phyloP scores from a whole-genome alignment of 257 asterid species.

The Nemophila menziesii region DNA sequence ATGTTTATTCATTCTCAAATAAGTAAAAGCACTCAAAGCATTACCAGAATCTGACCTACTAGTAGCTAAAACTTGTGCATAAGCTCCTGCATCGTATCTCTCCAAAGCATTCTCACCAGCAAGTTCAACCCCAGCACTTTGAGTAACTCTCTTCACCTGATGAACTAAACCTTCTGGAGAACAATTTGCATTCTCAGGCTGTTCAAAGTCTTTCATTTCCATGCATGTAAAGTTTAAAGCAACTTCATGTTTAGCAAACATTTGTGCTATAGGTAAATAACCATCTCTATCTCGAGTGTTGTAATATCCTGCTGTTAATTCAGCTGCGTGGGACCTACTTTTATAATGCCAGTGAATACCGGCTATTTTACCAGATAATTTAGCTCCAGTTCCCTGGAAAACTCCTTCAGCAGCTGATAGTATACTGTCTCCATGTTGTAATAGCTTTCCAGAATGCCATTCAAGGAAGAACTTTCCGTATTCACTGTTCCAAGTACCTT shows the following conservation, averaged over 20 bases:
- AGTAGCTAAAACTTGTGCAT: constrained; percentile 53
- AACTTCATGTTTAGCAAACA: constrained; percentile 55
- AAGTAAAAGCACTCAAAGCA: constrained; percentile 70
- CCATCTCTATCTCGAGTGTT: constrained; percentile 68
- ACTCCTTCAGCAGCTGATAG: constrained; percentile 50
- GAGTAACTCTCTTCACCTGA: constrained; percentile 79
- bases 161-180: constrained; percentile 85
- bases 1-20: constrained; percentile 65
- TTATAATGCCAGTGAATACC: constrained; percentile 93
- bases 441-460: constrained; percentile 69
- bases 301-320: constrained; percentile 84
- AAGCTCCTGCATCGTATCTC: constrained; percentile 70
- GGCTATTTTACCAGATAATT: constrained; percentile 79
- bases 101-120: constrained; percentile 95
- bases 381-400: constrained; percentile 65
- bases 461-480: constrained; percentile 77
- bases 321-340: constrained; percentile 87
- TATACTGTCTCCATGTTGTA: constrained; percentile 73
- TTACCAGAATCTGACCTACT: constrained; percentile 59
- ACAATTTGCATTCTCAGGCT: constrained; percentile 56
- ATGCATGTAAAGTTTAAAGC: constrained; percentile 79
- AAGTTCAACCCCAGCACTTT: constrained; percentile 41
- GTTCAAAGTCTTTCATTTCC: constrained; percentile 89
- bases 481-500: constrained; percentile 73
- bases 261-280: constrained; percentile 70